Conservation (phyloP, 352 stramenopile species). For the Pythium phragmitis region DNA sequence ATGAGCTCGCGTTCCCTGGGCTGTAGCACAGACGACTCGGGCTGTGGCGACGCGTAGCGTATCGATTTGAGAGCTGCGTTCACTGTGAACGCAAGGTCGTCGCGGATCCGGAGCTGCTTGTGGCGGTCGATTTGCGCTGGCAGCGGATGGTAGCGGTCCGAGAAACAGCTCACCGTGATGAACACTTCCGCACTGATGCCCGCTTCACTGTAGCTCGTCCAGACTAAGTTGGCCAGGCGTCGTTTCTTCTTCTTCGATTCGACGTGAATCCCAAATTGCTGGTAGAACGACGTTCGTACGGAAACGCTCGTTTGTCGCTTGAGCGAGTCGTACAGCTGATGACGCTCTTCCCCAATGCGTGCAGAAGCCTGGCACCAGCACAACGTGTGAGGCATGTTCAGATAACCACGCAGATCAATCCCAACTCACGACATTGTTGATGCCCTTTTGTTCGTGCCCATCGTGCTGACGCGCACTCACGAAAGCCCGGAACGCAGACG, state of each 20-base stretch:
- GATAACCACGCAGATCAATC: neutral
- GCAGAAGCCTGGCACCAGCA: constrained; percentile 37
- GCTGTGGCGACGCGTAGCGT: constrained; percentile 35
- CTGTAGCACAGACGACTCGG: constrained; percentile 27
- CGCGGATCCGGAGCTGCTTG: constrained; percentile 73
- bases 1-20: constrained; percentile 37
- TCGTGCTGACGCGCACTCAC: constrained; percentile 29
- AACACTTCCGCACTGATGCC: constrained; percentile 70
- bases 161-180: constrained; percentile 51
- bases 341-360: constrained; percentile 53
- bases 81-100: constrained; percentile 74
- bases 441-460: constrained; percentile 21
- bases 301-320: constrained; percentile 44
- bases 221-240: constrained; percentile 60
- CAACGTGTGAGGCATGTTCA: too few species aligned
- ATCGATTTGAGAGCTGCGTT: constrained; percentile 82
- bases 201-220: constrained; percentile 55
- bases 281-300: constrained; percentile 55
- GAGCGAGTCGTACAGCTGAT: constrained; percentile 54
- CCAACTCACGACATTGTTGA: constrained; percentile 35
- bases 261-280: constrained; percentile 54
- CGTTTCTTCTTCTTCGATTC: constrained; percentile 72
- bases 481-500: constrained; percentile 31
- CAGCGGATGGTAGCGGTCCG: constrained; percentile 47
- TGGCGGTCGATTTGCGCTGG: constrained; percentile 65